Base-by-base conservation (phyloP, 2,329 filamentous ascomycete species). In the Aspergillus terreus region DNA sequence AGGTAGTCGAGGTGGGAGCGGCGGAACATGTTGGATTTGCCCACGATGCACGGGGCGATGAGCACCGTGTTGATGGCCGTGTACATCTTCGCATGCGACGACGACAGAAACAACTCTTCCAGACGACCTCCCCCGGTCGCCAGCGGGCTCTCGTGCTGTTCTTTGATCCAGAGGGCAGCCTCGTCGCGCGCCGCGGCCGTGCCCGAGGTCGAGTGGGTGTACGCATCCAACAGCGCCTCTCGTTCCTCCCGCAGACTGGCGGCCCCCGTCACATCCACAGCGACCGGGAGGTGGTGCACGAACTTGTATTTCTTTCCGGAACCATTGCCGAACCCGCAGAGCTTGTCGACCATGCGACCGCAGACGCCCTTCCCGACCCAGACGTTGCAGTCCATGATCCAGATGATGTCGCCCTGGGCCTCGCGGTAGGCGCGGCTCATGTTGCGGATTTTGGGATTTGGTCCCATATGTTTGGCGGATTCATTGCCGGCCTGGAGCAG, bases 21-120 rank as follows among this genome's bases (percentile, higher is more conserved):
- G 53, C 94, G 88, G 73, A 97, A 99, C 92, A 99, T 97, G 74
- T 95, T 97, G 64, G 90, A 95, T 75, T 99, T 99, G 46, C 94
- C 94, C 19, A 97, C 87, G 52, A 95, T 87, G 71, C 94, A 99
- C 7, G 95, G 94, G 0, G 94, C 94, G 47, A 97, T 75, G 3
- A 88, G 81, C 14, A 96, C 90, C 0, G 90, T 89, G 72, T 97
- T 97, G 79, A 99, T 99, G 55, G 92, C 94, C 7, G 87, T 87
- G 75, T 99, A 99, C 78, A 99, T 97, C 68, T 99, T 99, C 61
- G 91, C 90, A 70, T 99, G 94, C 0, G 90, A 84, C 0, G 91
- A 94, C 0, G 90, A 86, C 80, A 99, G 88, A 75, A 97, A 99
- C 71, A 92, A 84, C 67, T 99, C 94, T 67, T 99, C 94, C 0